phyloP scores from a whole-genome alignment of 169 alveolate species.

The Cystoisospora suis region DNA sequence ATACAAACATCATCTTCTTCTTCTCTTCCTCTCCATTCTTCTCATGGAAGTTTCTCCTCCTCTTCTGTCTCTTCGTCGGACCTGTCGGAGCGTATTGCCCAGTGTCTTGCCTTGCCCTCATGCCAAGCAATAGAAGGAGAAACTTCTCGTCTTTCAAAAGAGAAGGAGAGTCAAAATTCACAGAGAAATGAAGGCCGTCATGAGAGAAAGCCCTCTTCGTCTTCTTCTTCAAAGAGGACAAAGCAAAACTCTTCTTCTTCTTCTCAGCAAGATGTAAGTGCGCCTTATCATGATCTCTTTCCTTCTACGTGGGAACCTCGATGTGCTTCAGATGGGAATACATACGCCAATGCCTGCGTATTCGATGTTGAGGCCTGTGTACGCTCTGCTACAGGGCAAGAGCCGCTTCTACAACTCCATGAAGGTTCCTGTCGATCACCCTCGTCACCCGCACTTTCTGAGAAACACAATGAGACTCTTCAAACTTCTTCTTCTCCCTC shows the following conservation, averaged over 20 bases:
- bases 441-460: background rate
- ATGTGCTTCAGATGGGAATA: slow-evolving; percentile 26
- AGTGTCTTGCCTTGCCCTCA: background rate
- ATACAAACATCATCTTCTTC: background rate
- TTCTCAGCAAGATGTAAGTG: no score
- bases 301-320: slow-evolving; percentile 1
- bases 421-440: slow-evolving; percentile 7
- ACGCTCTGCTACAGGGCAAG: background rate
- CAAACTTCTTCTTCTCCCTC: background rate
- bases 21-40: background rate
- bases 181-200: no score
- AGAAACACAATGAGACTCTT: background rate
- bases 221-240: no score
- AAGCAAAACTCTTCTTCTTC: no score
- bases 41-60: background rate
- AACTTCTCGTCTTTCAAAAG: no score
- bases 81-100: background rate
- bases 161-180: no score
- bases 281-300: background rate
- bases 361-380: slow-evolving; percentile 26
- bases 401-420: background rate
- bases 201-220: background rate
- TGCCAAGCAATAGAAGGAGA: no score
- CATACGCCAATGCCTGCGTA: slow-evolving; percentile 31
- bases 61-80: background rate